Base-by-base conservation (phyloP, 495 filamentous ascomycete species). In the Hyaloscypha bicolor region DNA sequence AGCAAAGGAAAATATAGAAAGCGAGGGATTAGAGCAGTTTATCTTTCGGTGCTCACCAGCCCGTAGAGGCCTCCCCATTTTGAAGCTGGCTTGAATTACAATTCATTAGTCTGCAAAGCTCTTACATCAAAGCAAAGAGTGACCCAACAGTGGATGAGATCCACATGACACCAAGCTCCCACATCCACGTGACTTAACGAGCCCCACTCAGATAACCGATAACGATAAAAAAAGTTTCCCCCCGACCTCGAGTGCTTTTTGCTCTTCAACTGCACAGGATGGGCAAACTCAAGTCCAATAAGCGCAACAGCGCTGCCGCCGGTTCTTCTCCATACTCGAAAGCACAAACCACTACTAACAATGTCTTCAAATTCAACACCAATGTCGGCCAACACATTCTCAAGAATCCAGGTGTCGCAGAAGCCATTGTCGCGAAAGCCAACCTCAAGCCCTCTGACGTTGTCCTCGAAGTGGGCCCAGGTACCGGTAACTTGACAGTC, bases 331-430 rank as follows among this genome's bases (percentile, higher is more conserved):
- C 90, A 4, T 93, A 93, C 77, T 37, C 79, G 76, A 73, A 79
- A 78, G 63, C 66, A 68, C 68, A 82, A 74, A 66, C 73, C 39
- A 78, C 82, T 45, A 87, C 84, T 67, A 90, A 95, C 79, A 93
- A 91, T 72, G 90, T 97, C 78, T 97, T 97, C 85, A 84, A 85
- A 70, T 86, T 85, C 76, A 93, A 93, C 78, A 93, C 87, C 63
- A 86, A 91, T 72, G 82, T 92, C 60, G 91, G 94, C 68, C 94
- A 98, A 80, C 94, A 98, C 78, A 92, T 98, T 63, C 84, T 98
- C 72, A 97, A 96, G 80, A 97, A 98, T 79, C 94, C 94, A 21
- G 93, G 93, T 65, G 92, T 98, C 65, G 92, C 93, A 21, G 88
- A 93, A 75, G 90, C 90, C 30, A 97, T 96, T 74, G 82, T 85